Conservation (phyloP, 1,284 basidiomycete genomes). For the Schizophyllum amplum region DNA sequence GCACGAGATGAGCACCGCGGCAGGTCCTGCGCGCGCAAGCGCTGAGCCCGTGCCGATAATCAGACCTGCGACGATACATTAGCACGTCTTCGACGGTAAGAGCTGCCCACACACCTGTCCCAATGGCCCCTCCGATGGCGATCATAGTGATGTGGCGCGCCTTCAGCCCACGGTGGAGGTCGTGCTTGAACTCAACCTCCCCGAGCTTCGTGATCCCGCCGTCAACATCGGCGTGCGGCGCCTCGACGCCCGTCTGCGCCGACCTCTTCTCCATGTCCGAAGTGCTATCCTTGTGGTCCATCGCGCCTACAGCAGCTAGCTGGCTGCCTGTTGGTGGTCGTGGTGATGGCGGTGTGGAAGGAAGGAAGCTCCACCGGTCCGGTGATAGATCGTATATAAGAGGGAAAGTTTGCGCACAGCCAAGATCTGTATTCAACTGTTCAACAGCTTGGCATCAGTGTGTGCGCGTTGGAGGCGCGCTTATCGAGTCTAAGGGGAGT, state of each 20-base stretch:
- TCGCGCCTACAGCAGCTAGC: background rate
- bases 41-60: slow-evolving; percentile 65
- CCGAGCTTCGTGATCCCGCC: background rate
- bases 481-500: background rate
- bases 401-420: background rate
- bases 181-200: slow-evolving; percentile 22
- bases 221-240: background rate
- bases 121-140: slow-evolving; percentile 31
- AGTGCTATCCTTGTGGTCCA: background rate
- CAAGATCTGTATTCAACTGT: background rate
- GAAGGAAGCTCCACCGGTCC: background rate
- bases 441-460: background rate
- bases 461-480: background rate
- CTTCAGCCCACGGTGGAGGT: slow-evolving; percentile 53
- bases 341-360: background rate
- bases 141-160: slow-evolving; percentile 69
- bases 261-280: background rate
- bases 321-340: no score
- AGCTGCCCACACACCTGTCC: background rate
- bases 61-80: slow-evolving; percentile 48
- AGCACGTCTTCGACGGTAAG: slow-evolving; percentile 44
- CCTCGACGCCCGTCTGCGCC: background rate
- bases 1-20: slow-evolving; percentile 43
- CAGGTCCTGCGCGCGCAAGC: slow-evolving; percentile 44
- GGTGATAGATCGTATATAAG: background rate